These are phyloP conservation scores for Luvunga scandens DNA, from an alignment of 345 rosid genomes.

Conservation along the genomic window DNA sequence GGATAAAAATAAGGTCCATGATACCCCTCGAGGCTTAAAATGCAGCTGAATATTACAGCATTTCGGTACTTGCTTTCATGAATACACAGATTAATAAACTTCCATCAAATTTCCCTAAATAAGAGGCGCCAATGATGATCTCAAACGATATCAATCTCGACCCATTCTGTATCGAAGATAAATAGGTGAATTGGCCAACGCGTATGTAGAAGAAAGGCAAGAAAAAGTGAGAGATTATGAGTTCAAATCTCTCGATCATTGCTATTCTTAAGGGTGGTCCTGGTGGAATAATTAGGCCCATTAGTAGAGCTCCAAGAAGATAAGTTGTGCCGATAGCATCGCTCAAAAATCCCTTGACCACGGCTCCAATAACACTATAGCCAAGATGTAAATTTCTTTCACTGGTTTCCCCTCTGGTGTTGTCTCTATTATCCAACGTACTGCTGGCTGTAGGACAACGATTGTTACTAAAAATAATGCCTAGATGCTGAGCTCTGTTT, in stretches of 20 bases:
- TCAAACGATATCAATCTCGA: background rate
- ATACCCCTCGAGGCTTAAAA: slow-evolving; percentile 29
- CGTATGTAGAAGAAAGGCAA: slow-evolving; percentile 24
- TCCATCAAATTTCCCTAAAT: slow-evolving; percentile 14
- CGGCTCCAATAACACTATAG: background rate
- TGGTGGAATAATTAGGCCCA: slow-evolving; percentile 25
- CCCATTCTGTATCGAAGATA: background rate
- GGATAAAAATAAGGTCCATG: background rate
- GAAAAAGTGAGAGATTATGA: slow-evolving; percentile 19
- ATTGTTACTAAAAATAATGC: background rate
- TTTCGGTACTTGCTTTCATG: slow-evolving; percentile 1
- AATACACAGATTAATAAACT: background rate
- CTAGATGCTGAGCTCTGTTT: slow-evolving; percentile 3
- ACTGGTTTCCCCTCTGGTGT: slow-evolving; percentile 28
- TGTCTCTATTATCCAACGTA: background rate
- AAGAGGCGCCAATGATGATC: background rate
- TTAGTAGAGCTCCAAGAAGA: slow-evolving; percentile 8
- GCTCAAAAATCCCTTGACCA: background rate
- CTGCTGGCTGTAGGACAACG: slow-evolving; percentile 8
- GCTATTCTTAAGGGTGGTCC: slow-evolving; percentile 37
- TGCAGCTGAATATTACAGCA: slow-evolving; percentile 19
- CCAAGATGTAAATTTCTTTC: background rate
- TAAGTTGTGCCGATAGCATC: slow-evolving; percentile 10
- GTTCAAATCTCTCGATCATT: slow-evolving; percentile 23
- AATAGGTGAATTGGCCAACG: slow-evolving; percentile 5